These are phyloP conservation scores for Boletus sensibilis DNA, from an alignment of 768 basidiomycete genomes.

Conservation along the genomic window DNA sequence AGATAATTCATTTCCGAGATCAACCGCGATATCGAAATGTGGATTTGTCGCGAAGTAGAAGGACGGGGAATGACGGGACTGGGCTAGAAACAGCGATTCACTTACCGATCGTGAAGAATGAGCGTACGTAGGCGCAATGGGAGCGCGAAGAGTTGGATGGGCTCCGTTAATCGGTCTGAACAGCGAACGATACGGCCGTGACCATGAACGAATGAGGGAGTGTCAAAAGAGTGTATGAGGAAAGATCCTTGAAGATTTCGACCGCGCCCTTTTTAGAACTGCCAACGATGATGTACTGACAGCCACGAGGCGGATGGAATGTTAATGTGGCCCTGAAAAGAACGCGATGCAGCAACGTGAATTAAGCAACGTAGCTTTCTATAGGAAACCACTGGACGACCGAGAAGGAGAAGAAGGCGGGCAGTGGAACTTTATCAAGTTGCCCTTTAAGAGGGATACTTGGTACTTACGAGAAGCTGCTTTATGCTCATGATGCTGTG, in stretches of 20 bases:
- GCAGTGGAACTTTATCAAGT: constrained; percentile 6
- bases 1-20: constrained; percentile 18
- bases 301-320: constrained; percentile 16
- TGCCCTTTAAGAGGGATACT: constrained; percentile 6
- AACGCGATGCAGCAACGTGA: constrained; percentile 11
- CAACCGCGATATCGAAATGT: constrained; percentile 1
- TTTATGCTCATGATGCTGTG: no score
- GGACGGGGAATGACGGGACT: constrained; percentile 8
- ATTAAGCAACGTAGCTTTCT: constrained; percentile 3
- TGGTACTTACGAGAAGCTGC: background rate
- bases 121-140: constrained; percentile 3
- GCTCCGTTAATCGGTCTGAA: constrained; percentile 8
- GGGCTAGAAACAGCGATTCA: background rate
- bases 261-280: constrained; percentile 16
- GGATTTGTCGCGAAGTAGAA: constrained; percentile 5
- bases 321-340: constrained; percentile 4
- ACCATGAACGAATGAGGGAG: constrained; percentile 19
- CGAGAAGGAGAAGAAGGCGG: background rate
- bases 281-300: constrained; percentile 5
- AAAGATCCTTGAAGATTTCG: constrained; percentile 3
- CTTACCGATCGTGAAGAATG: constrained; percentile 29
- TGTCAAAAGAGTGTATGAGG: constrained; percentile 6
- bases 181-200: constrained; percentile 7
- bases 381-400: background rate
- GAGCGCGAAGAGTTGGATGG: background rate